phyloP scores from a whole-genome alignment of 257 asterid genomes.

The Anisodus tanguticus region DNA sequence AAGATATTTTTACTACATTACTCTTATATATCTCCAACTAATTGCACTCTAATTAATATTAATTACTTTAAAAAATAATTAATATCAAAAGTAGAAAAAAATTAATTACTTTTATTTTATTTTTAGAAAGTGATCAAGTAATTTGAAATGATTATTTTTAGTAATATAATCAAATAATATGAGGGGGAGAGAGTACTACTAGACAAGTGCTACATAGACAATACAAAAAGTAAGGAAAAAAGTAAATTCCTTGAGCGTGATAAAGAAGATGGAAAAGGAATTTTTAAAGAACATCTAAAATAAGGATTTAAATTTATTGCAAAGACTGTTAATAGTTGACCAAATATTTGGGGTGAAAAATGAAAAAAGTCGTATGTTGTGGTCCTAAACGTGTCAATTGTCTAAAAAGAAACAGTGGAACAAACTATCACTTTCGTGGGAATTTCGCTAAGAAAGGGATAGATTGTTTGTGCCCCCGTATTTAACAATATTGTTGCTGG shows the following conservation, averaged over 20 bases:
- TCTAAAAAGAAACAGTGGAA: slow-evolving; percentile 2
- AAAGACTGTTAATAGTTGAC: not conserved
- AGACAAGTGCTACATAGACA: no score
- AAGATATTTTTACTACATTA: no score
- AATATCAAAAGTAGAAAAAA: no score
- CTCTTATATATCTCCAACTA: no score
- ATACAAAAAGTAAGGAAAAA: not conserved
- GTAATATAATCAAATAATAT: no score
- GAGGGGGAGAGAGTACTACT: no score
- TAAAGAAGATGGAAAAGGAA: not conserved
- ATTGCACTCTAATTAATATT: no score
- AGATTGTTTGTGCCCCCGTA: slow-evolving; percentile 9
- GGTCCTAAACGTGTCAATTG: slow-evolving; percentile 23
- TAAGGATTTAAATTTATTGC: not conserved
- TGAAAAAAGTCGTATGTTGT: not conserved
- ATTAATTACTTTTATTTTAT: no score
- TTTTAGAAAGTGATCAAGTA: no score
- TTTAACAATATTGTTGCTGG: slow-evolving; percentile 1
- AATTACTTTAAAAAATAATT: no score
- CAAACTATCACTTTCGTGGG: slow-evolving; percentile 21
- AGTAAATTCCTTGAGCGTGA: not conserved
- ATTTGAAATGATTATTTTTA: no score
- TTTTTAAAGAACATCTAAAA: not conserved
- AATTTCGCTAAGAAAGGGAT: not conserved
- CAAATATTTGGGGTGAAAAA: slow-evolving; percentile 20